Base-by-base conservation (phyloP, 768 basidiomycete species). In the Tricholomella constricta region DNA sequence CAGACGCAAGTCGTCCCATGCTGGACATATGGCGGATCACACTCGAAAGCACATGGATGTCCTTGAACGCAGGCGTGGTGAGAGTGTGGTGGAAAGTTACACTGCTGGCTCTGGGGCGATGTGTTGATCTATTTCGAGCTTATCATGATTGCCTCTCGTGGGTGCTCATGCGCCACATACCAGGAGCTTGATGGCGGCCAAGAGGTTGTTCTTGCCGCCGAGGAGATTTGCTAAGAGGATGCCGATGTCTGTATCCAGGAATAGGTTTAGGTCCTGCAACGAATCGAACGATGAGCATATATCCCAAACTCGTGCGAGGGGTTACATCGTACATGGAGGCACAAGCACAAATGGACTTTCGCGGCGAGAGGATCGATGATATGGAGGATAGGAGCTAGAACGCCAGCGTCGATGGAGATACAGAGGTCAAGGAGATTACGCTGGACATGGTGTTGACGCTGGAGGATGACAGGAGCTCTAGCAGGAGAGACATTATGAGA, bases 1-100 rank as follows among this genome's bases (percentile, higher is more conserved):
- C 77, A 79, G 20, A 72, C 65, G 48, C 78, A 79, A 22, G 60
- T 46, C 38, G 68, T 36, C 15, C 55, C 55, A 10, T 43, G 29
- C 19, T 45, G 44, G 36, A 59, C 45, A 25, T 60, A 63, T 6
- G 59, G 57, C 11, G 46, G 45, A 36, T 61, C 57, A 27, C 59
- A 63, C 12, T 54, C 48, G 23, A 48, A 60, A 15, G 52, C 62
- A 29, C 59, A 58, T 3, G 59, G 57, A 14, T 61, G 17, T 8
- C 42, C 40, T 2, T 40, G 17, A n/a, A 50, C 49, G 45, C 59
- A 58, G 4, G 40, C 34, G 7, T 45, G 54, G 29, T 54, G 57
- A 14, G 62, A 55, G 43, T 61, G 59, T 6, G 57, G 37, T 32
- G 62, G 62, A 36, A 61, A 42, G 8, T 23, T 42, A 27, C 59